A percentile compares a stretch with the other conserved stretches of the same genome.
phyloP scores from a whole-genome alignment of 2,329 filamentous ascomycete species.

The Kalmusia sp. region DNA sequence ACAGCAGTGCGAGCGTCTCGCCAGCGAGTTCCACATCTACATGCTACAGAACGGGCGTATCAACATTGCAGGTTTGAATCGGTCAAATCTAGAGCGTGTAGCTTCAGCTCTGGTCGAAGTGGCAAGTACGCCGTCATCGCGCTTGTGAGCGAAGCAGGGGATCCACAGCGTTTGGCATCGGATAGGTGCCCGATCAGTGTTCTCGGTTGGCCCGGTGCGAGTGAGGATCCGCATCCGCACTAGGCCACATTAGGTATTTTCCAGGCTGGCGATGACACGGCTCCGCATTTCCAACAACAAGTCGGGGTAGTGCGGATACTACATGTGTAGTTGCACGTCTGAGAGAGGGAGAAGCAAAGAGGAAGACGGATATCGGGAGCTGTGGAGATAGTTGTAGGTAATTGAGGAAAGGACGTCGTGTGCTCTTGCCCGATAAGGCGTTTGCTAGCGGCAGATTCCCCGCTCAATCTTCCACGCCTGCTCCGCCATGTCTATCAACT shows the following conservation, averaged over 20 bases:
- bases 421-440: too few species aligned
- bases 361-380: neutral
- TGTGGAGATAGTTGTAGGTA: neutral
- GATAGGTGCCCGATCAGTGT: neutral
- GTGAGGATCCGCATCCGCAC: neutral
- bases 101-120: conserved; percentile 27
- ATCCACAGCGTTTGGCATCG: too few species aligned
- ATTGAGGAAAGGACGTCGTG: too few species aligned
- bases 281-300: neutral
- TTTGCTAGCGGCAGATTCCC: too few species aligned
- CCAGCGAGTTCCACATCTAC: conserved; percentile 27
- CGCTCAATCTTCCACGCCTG: too few species aligned
- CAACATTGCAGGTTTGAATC: conserved; percentile 32
- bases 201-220: neutral
- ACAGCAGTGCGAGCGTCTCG: conserved; percentile 23
- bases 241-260: neutral
- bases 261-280: neutral
- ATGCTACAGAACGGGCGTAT: conserved; percentile 31
- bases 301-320: neutral
- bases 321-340: neutral
- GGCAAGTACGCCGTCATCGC: neutral
- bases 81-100: conserved; percentile 22
- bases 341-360: neutral
- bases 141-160: too few species aligned
- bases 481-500: too few species aligned